These are phyloP conservation scores for Phialophora chinensis DNA, from an alignment of 2,329 filamentous ascomycete species.

Conservation along the genomic window DNA sequence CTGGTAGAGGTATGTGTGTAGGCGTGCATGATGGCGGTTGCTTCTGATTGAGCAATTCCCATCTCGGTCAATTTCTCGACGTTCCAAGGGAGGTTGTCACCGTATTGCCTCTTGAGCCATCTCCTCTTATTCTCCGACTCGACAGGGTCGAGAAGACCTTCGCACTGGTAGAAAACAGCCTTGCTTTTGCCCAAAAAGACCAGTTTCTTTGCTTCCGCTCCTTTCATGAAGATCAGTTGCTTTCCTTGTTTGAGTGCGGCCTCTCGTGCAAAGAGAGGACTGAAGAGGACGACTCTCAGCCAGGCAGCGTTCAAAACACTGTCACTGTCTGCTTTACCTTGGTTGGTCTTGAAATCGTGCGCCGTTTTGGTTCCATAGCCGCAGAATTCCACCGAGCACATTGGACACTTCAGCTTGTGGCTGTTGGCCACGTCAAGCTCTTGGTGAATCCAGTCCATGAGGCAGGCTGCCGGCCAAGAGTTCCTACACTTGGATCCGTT, in stretches of 20 bases:
- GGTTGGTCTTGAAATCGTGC: conserved; percentile 7
- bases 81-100: conserved; percentile 2
- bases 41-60: conserved; percentile 6
- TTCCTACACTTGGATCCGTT: conserved; percentile 23
- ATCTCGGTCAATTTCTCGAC: background rate
- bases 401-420: conserved; percentile 23
- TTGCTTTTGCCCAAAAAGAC: conserved; percentile 9
- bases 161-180: conserved; percentile 8
- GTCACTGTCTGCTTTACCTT: conserved; percentile 6
- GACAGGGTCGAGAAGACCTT: background rate
- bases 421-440: conserved; percentile 9
- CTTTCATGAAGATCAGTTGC: conserved; percentile 20
- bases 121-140: background rate
- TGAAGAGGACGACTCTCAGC: conserved; percentile 24
- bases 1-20: background rate
- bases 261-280: conserved; percentile 15
- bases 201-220: conserved; percentile 23
- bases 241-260: conserved; percentile 13
- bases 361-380: background rate
- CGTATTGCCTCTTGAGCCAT: conserved; percentile 10
- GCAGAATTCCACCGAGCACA: conserved; percentile 26
- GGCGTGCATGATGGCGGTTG: conserved; percentile 5
- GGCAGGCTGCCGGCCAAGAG: conserved; percentile 28
- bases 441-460: conserved; percentile 20
- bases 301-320: conserved; percentile 7